phyloP scores from a whole-genome alignment of 2,329 filamentous ascomycete species.

The Cladosporium sp. region DNA sequence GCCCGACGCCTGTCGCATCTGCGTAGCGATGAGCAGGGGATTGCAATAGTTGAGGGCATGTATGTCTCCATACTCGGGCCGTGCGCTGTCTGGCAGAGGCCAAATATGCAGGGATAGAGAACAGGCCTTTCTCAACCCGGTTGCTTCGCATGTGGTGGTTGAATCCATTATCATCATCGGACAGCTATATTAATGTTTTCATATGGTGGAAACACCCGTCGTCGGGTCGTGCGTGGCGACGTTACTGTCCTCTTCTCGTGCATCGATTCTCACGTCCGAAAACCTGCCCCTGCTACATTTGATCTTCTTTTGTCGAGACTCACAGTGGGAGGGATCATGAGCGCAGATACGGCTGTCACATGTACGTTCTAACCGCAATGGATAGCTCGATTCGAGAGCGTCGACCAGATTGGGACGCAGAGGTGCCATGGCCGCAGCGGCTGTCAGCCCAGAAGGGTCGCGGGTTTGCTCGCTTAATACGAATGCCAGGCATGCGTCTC shows the following conservation, averaged over 20 bases:
- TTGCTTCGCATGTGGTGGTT: constrained; percentile 2
- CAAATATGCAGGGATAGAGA: constrained; percentile 10
- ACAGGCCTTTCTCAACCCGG: constrained; percentile 9
- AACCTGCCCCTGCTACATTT: background rate
- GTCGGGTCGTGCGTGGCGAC: background rate
- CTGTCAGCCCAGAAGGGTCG: constrained; percentile 15
- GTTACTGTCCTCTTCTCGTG: background rate
- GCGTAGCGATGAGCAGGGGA: constrained; percentile 10
- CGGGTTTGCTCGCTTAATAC: constrained; percentile 10
- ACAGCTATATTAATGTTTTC: background rate
- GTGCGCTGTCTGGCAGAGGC: constrained; percentile 5
- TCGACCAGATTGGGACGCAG: constrained; percentile 6
- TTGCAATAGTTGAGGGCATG: background rate
- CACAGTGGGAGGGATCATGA: constrained; percentile 1
- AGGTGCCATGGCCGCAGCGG: constrained; percentile 7
- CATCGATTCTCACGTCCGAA: background rate
- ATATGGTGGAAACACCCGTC: background rate
- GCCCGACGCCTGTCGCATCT: constrained; percentile 2
- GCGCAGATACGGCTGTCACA: constrained; percentile 11
- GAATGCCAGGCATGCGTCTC: constrained; percentile 7
- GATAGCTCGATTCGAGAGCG: constrained; percentile 4
- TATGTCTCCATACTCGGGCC: background rate
- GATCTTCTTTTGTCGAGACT: background rate
- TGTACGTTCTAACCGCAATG: constrained; percentile 10
- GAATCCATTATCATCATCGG: background rate